Conservation (phyloP, 2,329 filamentous ascomycete genomes). For the Trichoderma sp. region DNA sequence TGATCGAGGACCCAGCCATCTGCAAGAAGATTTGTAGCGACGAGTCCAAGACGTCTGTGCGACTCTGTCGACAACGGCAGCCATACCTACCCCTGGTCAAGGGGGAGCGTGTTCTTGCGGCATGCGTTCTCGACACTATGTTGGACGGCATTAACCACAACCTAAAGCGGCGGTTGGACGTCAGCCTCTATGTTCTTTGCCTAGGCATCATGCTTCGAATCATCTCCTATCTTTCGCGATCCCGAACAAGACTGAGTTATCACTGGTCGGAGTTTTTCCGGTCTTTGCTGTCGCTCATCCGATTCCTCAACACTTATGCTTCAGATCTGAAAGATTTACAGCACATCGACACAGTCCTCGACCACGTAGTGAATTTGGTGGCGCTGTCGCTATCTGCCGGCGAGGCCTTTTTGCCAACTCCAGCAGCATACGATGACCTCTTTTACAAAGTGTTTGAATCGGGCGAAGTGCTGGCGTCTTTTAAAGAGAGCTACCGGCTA, state of each 20-base stretch:
- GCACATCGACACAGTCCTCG: constrained; percentile 70
- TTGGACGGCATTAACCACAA: constrained; percentile 94
- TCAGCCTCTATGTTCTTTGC: constrained; percentile 77
- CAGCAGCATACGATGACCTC: constrained; percentile 87
- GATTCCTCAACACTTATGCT: constrained; percentile 86
- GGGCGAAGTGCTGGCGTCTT: constrained; percentile 76
- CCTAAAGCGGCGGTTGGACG: constrained; percentile 77
- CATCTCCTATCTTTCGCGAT: constrained; percentile 78
- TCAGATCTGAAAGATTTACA: constrained; percentile 68
- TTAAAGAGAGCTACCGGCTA: constrained; percentile 72
- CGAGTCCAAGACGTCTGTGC: constrained; percentile 69
- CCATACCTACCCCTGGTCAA: constrained; percentile 76
- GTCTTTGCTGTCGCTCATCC: constrained; percentile 79
- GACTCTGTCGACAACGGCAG: constrained; percentile 84
- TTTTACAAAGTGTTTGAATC: constrained; percentile 98
- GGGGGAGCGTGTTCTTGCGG: constrained; percentile 69
- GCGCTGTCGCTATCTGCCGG: constrained; percentile 81
- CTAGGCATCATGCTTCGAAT: constrained; percentile 79
- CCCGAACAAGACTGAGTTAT: constrained; percentile 76
- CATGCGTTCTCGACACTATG: constrained; percentile 79
- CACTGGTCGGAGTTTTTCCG: constrained; percentile 97
- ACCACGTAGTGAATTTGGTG: constrained; percentile 76
- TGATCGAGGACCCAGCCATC: constrained; percentile 79
- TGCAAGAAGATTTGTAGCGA: constrained; percentile 83
- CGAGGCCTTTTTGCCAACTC: constrained; percentile 85